Base-by-base conservation (phyloP, 352 stramenopile species). In the Pythium folliculosum region DNA sequence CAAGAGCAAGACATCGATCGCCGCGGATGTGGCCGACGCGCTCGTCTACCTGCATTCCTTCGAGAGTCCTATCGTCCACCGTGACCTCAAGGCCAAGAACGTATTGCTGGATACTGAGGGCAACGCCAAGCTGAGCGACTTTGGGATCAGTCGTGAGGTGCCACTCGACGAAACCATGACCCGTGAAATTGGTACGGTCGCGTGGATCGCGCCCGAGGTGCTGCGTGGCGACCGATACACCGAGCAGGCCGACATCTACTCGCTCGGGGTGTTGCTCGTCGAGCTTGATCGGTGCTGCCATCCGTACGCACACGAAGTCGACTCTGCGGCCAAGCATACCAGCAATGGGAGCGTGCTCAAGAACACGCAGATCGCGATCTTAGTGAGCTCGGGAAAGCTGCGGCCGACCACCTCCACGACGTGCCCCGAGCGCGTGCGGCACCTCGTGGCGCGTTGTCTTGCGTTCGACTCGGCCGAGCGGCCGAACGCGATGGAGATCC, bases 221-320 rank as follows among this genome's bases (percentile, higher is more conserved):
- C 35, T 77, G 9, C 65, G 72, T 17, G 71, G 66, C 53, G 53
- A 71, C 17, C 60, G 66, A 27, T 77, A 77, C 62, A 69, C 49
- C 14, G 67, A 73, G 56, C 67, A 73, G 67, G 71, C 71, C 10
- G 71, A 77, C 44, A 74, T 77, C n/a, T 77, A 74, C 51, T 74
- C 66, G 21, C 54, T 77, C 21, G 71, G 66, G 16, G 67, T 77
- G 23, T n/a, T 74, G n/a, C 19, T 74, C 22, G 65, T 70, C 19
- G 71, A 77, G 52, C 47, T 77, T 27, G 71, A 74, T 53, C 72
- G 59, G 4, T 60, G 57, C 43, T 5, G 23, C 14, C 65, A 67
- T 22, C 65, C 65, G n/a, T 71, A 71, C 40, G 37, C 35, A 47
- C 16, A 43, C 8, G 35, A 65, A 3, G 14, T 37, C 9, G 32